Evolutionary conservation across 352 stramenopile genomes (phyloP), one percentile per base, ranked within the genome.

Genomic region (Phytophthora fragariaefolia): DNA sequence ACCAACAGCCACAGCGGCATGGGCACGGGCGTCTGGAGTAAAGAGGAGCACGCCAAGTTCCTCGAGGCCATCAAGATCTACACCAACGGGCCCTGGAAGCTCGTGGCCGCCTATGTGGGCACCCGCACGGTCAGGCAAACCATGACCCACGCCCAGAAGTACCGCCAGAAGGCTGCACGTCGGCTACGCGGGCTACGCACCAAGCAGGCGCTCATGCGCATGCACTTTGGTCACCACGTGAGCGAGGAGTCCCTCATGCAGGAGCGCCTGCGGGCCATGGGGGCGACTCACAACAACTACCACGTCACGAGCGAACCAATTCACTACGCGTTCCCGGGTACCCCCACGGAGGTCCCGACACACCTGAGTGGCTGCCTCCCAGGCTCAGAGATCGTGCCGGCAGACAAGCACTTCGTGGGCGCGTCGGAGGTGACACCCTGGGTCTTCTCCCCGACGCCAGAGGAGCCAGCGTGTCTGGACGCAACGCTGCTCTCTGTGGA

Each of bases 81-180:
- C 67, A 26, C 75, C 45, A 89, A 85, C 32, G 82, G 83, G 0
- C 85, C 83, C 2, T 92, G 83, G 82, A 91, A 89, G 49, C 45
- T 83, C 46, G 78, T 93, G 13, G 83, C 83, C 12, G 76, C 80
- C 28, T 80, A 84, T 40, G 80, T 93, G 2, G 82, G 75, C 32
- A 92, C 85, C 17, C 83, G 83, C 53, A 91, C 82, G 0, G 82
- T 90, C 49, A 80, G 84, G 12, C 83, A 92, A 76, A 90, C 82
- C 30, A 90, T 90, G 81, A 91, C 82, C 0, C 83, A 93, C 50
- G 83, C 81, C 20, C 83, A 92, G 47, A 91, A 91, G 70, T 91
- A 90, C 60, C 79, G 80, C 0, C 76, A 90, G 56, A 92, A 92
- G 49, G 71, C 78, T 6, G 78, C 75, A 18, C 79, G 84, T 0